Conservation (phyloP, 164 flowering plant genomes). For the Dillenia suffruticosa region DNA sequence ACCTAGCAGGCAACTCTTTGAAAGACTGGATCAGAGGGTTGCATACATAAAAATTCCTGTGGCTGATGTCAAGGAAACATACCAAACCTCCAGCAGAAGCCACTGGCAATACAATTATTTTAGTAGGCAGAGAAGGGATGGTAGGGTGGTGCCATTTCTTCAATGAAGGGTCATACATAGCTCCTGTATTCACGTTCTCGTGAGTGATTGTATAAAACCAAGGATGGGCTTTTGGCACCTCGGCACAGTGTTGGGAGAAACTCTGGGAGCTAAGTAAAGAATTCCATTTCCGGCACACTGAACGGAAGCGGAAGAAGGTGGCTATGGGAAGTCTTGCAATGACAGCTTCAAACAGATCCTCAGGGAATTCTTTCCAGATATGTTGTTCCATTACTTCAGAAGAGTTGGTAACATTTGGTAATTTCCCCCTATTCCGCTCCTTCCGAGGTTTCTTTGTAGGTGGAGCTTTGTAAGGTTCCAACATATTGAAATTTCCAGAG, state of each 20-base stretch:
- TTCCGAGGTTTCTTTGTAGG: constrained; percentile 64
- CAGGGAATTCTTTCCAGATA: constrained; percentile 93
- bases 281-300: constrained; percentile 89
- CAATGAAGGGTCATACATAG: constrained; percentile 73
- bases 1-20: constrained; percentile 71
- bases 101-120: constrained; percentile 65
- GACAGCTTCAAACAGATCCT: constrained; percentile 89
- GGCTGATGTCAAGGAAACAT: constrained; percentile 79
- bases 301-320: constrained; percentile 72
- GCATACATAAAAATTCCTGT: constrained; percentile 71
- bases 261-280: constrained; percentile 64
- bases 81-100: constrained; percentile 95
- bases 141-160: constrained; percentile 86
- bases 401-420: constrained; percentile 13
- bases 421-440: constrained; percentile 50
- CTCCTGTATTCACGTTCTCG: constrained; percentile 62
- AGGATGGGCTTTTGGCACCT: constrained; percentile 52
- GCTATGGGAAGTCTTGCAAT: constrained; percentile 84
- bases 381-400: constrained; percentile 54
- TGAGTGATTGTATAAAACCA: constrained; percentile 92
- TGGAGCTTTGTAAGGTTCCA: constrained; percentile 58
- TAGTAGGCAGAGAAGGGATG: constrained; percentile 49
- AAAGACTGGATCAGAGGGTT: constrained; percentile 80
- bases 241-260: constrained; percentile 65
- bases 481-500: constrained; percentile 47